phyloP scores from a whole-genome alignment of 2,329 filamentous ascomycete species.

The Arthrobotrys musiformis region DNA sequence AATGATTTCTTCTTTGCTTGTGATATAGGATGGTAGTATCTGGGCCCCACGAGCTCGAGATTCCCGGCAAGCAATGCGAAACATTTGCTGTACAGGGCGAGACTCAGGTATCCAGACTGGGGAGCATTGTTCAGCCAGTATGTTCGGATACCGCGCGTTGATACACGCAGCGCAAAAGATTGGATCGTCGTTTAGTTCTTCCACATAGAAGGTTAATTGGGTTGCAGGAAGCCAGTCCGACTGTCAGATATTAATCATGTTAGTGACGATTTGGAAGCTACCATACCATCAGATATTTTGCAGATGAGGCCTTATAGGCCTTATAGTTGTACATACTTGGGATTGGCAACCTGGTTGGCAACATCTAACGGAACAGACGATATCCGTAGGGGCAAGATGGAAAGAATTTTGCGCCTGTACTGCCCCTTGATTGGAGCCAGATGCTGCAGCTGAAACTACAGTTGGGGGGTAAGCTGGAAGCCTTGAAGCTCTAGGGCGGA shows the following conservation, averaged over 20 bases:
- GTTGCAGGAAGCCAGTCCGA: constrained; percentile 37
- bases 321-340: constrained; percentile 6
- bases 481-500: constrained; percentile 22
- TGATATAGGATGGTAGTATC: constrained; percentile 30
- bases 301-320: constrained; percentile 4
- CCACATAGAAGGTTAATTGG: constrained; percentile 41
- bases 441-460: constrained; percentile 3
- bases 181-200: constrained; percentile 45
- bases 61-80: constrained; percentile 49
- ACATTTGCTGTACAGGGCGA: constrained; percentile 29
- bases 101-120: constrained; percentile 23
- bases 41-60: constrained; percentile 25
- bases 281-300: background rate
- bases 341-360: constrained; percentile 38
- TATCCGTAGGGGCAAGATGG: constrained; percentile 20
- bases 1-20: constrained; percentile 48
- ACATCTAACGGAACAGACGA: constrained; percentile 42
- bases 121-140: constrained; percentile 32
- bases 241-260: constrained; percentile 1
- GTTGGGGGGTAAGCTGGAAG: constrained; percentile 33
- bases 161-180: constrained; percentile 41
- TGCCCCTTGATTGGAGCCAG: background rate
- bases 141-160: constrained; percentile 34
- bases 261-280: constrained; percentile 4
- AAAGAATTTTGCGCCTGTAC: constrained; percentile 11